Base-by-base conservation (phyloP, 1,139 yeast genomes). In the Kodamaea ohmeri region DNA sequence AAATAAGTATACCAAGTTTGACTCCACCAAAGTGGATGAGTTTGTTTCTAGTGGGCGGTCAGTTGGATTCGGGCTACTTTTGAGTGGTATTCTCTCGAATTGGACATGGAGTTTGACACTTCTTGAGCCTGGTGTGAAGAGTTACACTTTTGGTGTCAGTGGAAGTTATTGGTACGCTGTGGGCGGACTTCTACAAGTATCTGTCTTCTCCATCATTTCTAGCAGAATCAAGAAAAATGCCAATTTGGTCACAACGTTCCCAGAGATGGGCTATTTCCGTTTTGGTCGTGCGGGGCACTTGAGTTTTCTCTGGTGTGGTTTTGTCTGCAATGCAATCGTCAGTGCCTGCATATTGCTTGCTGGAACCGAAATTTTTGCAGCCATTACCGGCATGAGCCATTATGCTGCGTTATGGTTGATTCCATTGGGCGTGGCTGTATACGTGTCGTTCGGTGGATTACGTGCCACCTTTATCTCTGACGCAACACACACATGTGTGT, bases 381-480 rank as follows among this genome's bases (percentile, higher is more conserved):
- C 67, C 11, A 56, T 63, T 12, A 63, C 71, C 11, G 69, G 69
- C 6, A 61, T 67, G 50, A 56, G 59, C 42, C 52, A 49, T 25
- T 60, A 65, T 42, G 71, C 71, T 13, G 59, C 68, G 2, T 49
- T 62, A 12, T 56, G 61, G 46, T 48, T 67, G 27, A 48, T 67
- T 27, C 71, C 73, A 2, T 47, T 66, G 31, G 68, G 65, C 8
- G 63, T 63, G 37, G 69, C 70, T n/a, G 51, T 67, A 18, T 71
- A 68, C 45, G 67, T 69, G 2, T 60, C 64, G 15, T 56, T 71
- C 36, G 76, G 76, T 33, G 76, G 76, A 3, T 52, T 71, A 28
- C 60, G 73, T 43, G 73, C 74, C 2, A 70, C 76, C 1, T 68
- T 71, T 43, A 60, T 70, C 18, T 63, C 75, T 2, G 76, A 71